A percentile compares a stretch with the other conserved stretches of the same genome.
phyloP scores from a whole-genome alignment of 1,139 yeast genomes.

The Nakaseomyces sp. region DNA sequence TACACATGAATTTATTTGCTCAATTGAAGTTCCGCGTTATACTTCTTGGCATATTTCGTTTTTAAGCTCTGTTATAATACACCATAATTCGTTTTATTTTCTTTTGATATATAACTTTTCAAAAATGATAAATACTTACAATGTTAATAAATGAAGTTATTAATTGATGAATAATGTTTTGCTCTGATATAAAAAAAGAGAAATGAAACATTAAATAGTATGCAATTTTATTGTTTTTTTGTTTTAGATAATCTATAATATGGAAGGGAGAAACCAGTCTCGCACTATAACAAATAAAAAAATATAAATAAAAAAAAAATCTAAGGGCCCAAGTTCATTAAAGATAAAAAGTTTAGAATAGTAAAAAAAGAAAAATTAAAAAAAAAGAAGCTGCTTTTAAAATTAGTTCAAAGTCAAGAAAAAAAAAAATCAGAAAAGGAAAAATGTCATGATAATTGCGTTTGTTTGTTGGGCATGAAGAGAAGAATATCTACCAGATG shows the following conservation, averaged over 20 bases:
- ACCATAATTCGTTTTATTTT: too few species aligned
- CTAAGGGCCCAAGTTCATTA: too few species aligned
- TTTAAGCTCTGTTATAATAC: neutral
- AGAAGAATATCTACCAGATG: neutral
- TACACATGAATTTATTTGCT: too few species aligned
- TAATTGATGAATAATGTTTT: too few species aligned
- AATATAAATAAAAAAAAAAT: neutral
- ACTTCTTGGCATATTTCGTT: neutral
- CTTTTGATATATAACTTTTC: too few species aligned
- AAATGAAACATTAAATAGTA: neutral
- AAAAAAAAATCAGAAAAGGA: too few species aligned
- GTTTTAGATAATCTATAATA: neutral
- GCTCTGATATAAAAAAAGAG: neutral
- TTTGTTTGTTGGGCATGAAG: neutral
- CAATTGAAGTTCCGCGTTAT: too few species aligned
- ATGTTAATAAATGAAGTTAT: neutral
- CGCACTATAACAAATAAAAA: neutral
- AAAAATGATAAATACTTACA: too few species aligned
- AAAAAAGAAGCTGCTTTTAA: too few species aligned
- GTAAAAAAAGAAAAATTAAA: neutral
- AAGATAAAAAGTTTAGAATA: neutral
- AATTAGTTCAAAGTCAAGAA: too few species aligned
- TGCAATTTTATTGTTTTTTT: constrained; percentile 1
- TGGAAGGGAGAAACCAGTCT: neutral
- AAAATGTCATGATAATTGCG: neutral